Base-by-base conservation (phyloP, 208 protist genomes). In the Angomonas desouzai region DNA sequence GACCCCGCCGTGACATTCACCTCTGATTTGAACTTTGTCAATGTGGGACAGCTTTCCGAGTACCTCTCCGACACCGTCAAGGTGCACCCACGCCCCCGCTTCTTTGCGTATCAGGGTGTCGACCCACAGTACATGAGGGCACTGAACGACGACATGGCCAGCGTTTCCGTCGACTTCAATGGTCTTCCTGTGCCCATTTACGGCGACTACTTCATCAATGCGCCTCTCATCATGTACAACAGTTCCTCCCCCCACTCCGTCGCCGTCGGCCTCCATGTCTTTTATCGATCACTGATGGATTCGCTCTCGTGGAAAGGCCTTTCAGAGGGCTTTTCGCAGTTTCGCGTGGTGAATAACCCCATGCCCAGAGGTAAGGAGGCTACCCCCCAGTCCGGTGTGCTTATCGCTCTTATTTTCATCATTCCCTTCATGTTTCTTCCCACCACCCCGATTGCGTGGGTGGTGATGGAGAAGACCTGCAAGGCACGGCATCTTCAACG, bases 381-480 rank as follows among this genome's bases (percentile, higher is more conserved):
- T 1, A 13, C 13, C 22, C 55, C 16, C 28, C 28, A 64, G 60
- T 57, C 67, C 10, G 62, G 72, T 0, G 53, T 93, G 25, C 66
- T 91, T 30, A 77, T 86, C 23, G 55, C 68, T 27, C 79, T 90
- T 43, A 70, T 74, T 60, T 76, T 90, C 22, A 87, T 79, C 66
- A 79, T 90, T 49, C 89, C 85, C 23, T 86, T 91, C 62, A 77
- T 77, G 11, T 85, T 89, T 57, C 78, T 91, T 56, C 81, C 85
- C 7, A 76, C 80, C 18, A 88, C 74, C 34, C 74, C 77, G 33
- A 76, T 95, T 1, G 58, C 70, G 22, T 92, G 81, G 77, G 55
- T 92, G 9, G 86, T 95, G 49, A 91, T 79, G 79, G 88, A 92
- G 70, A 79, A 81, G 10, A 70, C 88, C 66, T 77, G 64, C 57